Base-by-base conservation (phyloP, 305 asterid genomes). In the Fraxinus baroniana region DNA sequence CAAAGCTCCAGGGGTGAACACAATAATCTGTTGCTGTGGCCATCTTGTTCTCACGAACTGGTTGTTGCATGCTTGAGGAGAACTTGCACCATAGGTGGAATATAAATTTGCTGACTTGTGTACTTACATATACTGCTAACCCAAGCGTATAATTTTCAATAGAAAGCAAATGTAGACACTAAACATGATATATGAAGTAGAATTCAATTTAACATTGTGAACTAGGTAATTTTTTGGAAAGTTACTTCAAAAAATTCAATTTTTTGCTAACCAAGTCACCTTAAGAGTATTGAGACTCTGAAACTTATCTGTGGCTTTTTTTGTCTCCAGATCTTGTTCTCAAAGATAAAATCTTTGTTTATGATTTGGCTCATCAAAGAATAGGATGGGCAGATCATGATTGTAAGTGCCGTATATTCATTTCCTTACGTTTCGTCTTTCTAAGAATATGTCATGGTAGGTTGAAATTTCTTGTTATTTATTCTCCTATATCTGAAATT, bases 371-470 rank as follows among this genome's bases (percentile, higher is more conserved):
- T 83, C 90, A 78, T 66, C 92, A 89, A 82, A 86, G 93, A 86
- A 86, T 90, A 80, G 95, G 92, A 87, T 92, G 94, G 94, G 90
- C 90, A 68, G 93, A 89, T 78, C 85, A 89, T 74, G 94, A 95
- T 81, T 95, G 98, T 94, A 85, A 93, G 97, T 87, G 5, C 22
- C 9, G 30, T 62, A 13, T 37, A 8, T 79, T 80, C 46, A 5
- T 73, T 68, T 82, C 76, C 12, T 35, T 71, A 46, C 36, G 28
- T 26, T 74, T 60, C n/a, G 7, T 76, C 41, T 0, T 15, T 49
- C 12, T 35, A 13, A 5, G 33, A 12, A 13, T 10, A 49, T 46
- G 6, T 24, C 6, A 26, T 22, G 35, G 10, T 15, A 41, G 18
- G 79, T 22, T 44, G 24, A 46, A 76, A 18, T 4, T 32, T 37